A percentile compares a stretch with the other conserved stretches of the same genome.
Evolutionary conservation across 768 basidiomycete genomes (phyloP).

Genomic region (Rhodocollybia butyracea): DNA sequence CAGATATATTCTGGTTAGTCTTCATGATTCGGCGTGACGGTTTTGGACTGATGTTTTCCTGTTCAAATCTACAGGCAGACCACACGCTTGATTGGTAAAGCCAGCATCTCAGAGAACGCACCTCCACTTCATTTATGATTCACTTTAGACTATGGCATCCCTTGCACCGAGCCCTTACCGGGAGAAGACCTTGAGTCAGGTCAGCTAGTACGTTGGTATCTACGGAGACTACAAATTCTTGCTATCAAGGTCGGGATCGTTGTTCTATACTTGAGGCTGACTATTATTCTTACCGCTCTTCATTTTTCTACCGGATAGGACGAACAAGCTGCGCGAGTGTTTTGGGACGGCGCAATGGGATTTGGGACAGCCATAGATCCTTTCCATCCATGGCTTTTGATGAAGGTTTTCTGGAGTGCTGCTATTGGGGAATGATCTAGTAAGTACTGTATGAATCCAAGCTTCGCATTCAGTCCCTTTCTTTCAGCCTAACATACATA

Average conservation of each 20-base stretch:
- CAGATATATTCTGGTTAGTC: constrained; percentile 7
- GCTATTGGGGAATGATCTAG: no score
- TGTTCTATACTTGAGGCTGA: no score
- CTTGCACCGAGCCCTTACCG: constrained; percentile 10
- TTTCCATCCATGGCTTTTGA: not conserved
- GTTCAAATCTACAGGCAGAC: no score
- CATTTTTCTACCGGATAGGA: no score
- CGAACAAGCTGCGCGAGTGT: not conserved
- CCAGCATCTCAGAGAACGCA: not conserved
- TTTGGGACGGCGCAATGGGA: not conserved
- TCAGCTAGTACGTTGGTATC: constrained; percentile 8
- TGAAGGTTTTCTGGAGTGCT: not conserved
- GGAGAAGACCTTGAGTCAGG: constrained; percentile 9
- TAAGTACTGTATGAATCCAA: no score
- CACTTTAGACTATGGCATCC: constrained; percentile 12
- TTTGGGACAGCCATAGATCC: not conserved
- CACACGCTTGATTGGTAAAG: not conserved
- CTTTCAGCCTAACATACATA: no score
- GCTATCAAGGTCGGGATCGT: constrained; percentile 1
- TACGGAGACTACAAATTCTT: constrained; percentile 6
- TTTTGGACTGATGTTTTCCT: not conserved
- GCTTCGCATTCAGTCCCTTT: no score
- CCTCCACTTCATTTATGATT: not conserved
- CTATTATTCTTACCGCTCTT: no score
- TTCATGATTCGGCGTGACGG: not conserved